Evolutionary conservation across 2,329 filamentous ascomycete genomes (phyloP), one percentile per base, ranked within the genome.

Genomic region (Aspergillus intermedius): DNA sequence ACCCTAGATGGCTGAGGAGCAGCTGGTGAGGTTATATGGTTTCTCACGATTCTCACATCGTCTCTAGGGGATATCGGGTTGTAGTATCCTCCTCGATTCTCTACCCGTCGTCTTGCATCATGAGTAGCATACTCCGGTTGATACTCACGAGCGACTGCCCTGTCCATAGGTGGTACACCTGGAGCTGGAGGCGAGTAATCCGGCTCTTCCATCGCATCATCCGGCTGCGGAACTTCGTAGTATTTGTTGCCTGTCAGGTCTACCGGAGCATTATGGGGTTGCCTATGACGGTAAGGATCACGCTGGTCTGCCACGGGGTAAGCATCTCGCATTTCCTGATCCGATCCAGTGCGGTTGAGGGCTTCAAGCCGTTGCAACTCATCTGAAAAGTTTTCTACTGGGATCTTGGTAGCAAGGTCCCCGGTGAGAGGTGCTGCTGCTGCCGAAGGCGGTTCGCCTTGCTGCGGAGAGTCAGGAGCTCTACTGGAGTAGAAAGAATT

Each of bases 401-500:
- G 58, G 47, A 54, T 61, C 50, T 67, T 66, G 60, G 63, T 51
- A 57, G 63, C 58, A 48, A 57, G 51, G 43, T 64, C 64, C 52
- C 67, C 62, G 47, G 61, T 54, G 48, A 62, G 59, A 47, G 62
- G 52, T 47, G 60, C 55, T 51, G 61, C 59, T 21, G 64, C 55
- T 45, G 65, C 66, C 22, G 58, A 53, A 43, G 61, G 60, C 43
- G 61, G 64, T 13, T 66, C 63, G 47, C 66, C 67, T 35, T 71
- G 67, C 53, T 77, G 75, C 65, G 79, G 75, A 55, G 90, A 95
- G 67, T 91, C 87, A 75, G 91, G 85, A 54, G 79, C 80, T 73
- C 86, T 88, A 72, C 91, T 96, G 57, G 91, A 96, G 76, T 97
- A 96, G 70, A 95, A 95, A 37, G 90, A 93, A 64, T 94, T 90